These are phyloP conservation scores for Lentinula sp. DNA, from an alignment of 768 basidiomycete species.

Conservation along the genomic window DNA sequence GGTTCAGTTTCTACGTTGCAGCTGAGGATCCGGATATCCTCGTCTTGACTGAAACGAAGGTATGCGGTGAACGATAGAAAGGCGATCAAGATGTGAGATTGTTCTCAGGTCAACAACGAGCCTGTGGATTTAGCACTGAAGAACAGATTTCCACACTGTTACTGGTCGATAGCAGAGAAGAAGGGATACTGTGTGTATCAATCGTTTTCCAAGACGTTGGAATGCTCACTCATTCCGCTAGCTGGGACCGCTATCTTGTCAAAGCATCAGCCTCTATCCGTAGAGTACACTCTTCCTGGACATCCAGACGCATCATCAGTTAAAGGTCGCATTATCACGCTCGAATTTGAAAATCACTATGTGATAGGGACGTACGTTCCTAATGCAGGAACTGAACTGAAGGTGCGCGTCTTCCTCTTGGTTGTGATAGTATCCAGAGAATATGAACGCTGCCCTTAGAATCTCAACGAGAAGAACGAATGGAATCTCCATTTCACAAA, in stretches of 20 bases:
- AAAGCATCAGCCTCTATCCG: constrained; percentile 64
- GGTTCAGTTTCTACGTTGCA: constrained; percentile 76
- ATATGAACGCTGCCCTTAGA: constrained; percentile 35
- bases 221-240: constrained; percentile 20
- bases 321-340: constrained; percentile 74
- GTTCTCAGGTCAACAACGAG: constrained; percentile 58
- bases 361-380: constrained; percentile 79
- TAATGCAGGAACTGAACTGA: constrained; percentile 73
- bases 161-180: constrained; percentile 73
- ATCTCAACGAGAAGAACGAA: constrained; percentile 64
- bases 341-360: constrained; percentile 72
- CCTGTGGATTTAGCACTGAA: constrained; percentile 56
- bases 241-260: constrained; percentile 81
- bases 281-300: constrained; percentile 64
- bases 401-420: constrained; percentile 36
- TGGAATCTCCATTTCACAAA: constrained; percentile 77
- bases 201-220: not conserved
- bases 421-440: not conserved
- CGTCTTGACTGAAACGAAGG: constrained; percentile 85
- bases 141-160: constrained; percentile 59
- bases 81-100: not conserved
- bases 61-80: constrained; percentile 14
- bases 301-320: constrained; percentile 59
- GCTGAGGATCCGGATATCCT: constrained; percentile 85
- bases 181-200: constrained; percentile 65